A percentile compares a stretch with the other conserved stretches of the same genome.
Conservation (phyloP, 139 green algal genomes). For the Dunaliella primolecta region DNA sequence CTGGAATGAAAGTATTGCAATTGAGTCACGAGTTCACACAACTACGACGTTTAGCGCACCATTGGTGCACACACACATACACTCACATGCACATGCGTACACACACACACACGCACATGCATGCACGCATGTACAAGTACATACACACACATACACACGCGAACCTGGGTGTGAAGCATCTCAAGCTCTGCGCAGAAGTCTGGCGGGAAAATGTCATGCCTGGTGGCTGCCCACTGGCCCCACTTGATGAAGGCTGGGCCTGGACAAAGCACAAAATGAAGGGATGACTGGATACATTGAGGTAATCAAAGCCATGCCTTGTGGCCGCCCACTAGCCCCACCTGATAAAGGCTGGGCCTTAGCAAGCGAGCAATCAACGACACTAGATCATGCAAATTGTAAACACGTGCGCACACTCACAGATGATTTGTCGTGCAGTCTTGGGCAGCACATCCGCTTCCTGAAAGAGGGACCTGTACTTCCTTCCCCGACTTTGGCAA, state of each 20-base stretch:
- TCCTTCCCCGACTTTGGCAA: background rate
- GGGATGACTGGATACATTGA: no score
- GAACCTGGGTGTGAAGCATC: constrained; percentile 63
- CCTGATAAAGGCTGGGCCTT: constrained; percentile 86
- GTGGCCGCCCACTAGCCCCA: constrained; percentile 98
- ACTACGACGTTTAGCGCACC: no score
- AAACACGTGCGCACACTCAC: background rate
- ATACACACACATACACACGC: background rate
- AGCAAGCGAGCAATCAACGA: background rate
- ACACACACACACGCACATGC: constrained; percentile 3
- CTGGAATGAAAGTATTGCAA: no score
- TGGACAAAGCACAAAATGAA: background rate
- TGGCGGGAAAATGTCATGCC: constrained; percentile 91
- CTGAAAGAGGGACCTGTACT: background rate
- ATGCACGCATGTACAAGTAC: background rate
- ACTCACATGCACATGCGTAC: background rate
- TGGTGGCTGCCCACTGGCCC: constrained; percentile 96
- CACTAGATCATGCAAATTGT: background rate
- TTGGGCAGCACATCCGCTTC: background rate
- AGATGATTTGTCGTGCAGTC: background rate
- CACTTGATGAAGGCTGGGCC: constrained; percentile 91
- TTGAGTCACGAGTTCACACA: no score
- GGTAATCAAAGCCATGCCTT: constrained; percentile 71
- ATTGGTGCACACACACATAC: background rate
- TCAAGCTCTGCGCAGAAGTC: constrained; percentile 82